Base-by-base conservation (phyloP, 225 moss, liverwort and hornwort species). In the Pleurozium schreberi region DNA sequence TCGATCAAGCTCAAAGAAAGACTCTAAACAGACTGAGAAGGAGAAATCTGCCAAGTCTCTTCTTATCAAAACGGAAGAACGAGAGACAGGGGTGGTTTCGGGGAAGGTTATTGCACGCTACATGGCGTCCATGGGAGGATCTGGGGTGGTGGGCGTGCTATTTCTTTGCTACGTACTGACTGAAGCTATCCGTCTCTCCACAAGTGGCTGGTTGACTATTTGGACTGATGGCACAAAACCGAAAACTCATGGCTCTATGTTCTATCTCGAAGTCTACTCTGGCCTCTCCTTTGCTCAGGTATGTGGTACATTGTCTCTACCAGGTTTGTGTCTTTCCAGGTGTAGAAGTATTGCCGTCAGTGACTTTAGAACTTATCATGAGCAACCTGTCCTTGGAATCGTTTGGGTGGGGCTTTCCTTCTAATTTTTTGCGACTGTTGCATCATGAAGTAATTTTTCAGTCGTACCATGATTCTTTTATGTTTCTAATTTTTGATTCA, bases 81-180 rank as follows among this genome's bases (percentile, higher is more conserved):
- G 98, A 74, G 98, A 98, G 93, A 98, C 97, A 68, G 97, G 98
- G 80, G 87, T 98, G 21, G 91, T 98, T 71, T 97, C 95, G 61
- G 80, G 89, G 88, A 95, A 92, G 92, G 98, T 98, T 70, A 83
- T 98, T 74, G 71, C 91, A n/a, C 91, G 98, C 92, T 98, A 98
- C 91, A 93, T 92, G 83, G 69, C 84, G 61, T 94, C 98, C 66
- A 92, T 98, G 84, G 98, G 98, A 63, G 98, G 98, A 69, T 88
- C 87, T 75, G 91, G 94, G 93, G 97, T 95, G 67, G 93, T 97
- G 62, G 89, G 90, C 68, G 92, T 97, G 52, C 91, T 98, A 80
- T 98, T 98, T 85, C 80, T 87, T 38, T 97, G 93, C 92, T 98
- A 97, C 84, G 45, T 96, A 65, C 45, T 90, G 92, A 93, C 97